Conservation (phyloP, 176 grass and related monocot genomes). For the Olyra latifolia region DNA sequence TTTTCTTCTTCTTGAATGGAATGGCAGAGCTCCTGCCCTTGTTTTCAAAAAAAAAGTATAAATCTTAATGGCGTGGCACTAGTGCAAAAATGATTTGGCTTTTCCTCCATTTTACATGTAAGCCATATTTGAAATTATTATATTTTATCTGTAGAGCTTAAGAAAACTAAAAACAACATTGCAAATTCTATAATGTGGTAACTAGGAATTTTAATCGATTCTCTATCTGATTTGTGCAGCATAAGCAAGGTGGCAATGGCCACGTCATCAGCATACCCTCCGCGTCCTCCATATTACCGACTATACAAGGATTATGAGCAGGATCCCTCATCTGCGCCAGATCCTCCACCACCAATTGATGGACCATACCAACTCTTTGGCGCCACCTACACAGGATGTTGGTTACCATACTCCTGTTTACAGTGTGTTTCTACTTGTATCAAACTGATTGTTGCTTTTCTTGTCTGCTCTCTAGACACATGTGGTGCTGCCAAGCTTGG, state of each 20-base stretch:
- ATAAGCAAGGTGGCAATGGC: conserved; percentile 45
- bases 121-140: not conserved
- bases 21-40: no score
- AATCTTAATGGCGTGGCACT: not conserved
- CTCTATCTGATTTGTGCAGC: not conserved
- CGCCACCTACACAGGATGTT: conserved; percentile 64
- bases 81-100: no score
- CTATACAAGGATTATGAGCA: conserved; percentile 74
- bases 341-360: conserved; percentile 63
- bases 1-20: no score
- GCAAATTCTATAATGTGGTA: not conserved
- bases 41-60: no score
- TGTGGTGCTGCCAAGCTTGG: conserved; percentile 79
- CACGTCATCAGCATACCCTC: conserved; percentile 70
- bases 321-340: conserved; percentile 59
- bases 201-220: not conserved
- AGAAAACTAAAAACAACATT: conserved; percentile 5
- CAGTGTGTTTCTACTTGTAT: not conserved
- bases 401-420: not conserved
- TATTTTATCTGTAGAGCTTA: not conserved
- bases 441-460: conserved; percentile 6
- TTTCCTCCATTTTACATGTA: not conserved
- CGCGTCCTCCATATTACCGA: conserved; percentile 82
- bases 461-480: conserved; percentile 47
- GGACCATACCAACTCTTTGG: conserved; percentile 58